Percentiles rank a stretch among this genome's conserved stretches.
phyloP scores from a whole-genome alignment of 2,329 filamentous ascomycete species.

The Penicillium oxalicum region DNA sequence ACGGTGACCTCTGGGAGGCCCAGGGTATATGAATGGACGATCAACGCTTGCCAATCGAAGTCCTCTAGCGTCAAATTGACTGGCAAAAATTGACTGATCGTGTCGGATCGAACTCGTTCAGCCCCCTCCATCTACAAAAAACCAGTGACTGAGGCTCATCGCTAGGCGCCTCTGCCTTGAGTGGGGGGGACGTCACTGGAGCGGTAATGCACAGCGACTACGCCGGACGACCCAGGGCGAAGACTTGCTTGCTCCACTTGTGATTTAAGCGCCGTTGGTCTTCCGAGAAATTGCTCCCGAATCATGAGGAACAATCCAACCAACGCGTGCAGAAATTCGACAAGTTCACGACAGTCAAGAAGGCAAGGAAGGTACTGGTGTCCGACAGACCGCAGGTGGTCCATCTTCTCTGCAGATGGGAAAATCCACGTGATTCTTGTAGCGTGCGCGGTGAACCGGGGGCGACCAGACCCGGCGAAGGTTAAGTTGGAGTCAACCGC shows the following conservation, averaged over 20 bases:
- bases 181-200: conserved; percentile 14
- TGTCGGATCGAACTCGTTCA: neutral
- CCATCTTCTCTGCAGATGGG: no score
- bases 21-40: neutral
- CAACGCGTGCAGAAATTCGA: no score
- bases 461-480: no score
- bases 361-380: no score
- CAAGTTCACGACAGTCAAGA: no score
- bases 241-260: conserved; percentile 10
- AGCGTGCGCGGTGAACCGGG: no score
- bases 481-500: no score
- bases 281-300: neutral
- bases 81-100: conserved; percentile 5
- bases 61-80: conserved; percentile 1
- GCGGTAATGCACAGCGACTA: conserved; percentile 24
- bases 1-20: neutral
- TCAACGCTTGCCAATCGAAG: neutral
- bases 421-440: no score
- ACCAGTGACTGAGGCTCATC: conserved; percentile 8
- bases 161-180: conserved; percentile 7
- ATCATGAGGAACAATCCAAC: no score
- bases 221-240: conserved; percentile 8
- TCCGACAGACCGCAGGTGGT: no score
- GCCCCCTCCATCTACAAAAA: neutral
- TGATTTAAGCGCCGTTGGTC: conserved; percentile 25